A percentile compares a stretch with the other conserved stretches of the same genome.
phyloP scores from a whole-genome alignment of 2,329 filamentous ascomycete species.

The Capronia coronata region DNA sequence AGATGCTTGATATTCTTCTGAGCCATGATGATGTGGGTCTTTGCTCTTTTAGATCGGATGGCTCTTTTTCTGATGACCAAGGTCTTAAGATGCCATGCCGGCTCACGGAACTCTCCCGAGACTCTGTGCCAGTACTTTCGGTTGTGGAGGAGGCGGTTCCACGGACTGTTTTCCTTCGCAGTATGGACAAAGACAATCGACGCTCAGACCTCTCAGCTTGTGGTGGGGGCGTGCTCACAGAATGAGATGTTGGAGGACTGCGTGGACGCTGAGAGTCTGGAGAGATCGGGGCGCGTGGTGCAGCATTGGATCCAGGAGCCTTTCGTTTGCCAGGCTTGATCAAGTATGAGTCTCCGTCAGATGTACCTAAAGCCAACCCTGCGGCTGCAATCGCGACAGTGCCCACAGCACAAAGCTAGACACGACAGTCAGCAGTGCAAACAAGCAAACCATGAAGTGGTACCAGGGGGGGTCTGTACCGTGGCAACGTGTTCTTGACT shows the following conservation, averaged over 20 bases:
- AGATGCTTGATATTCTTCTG: conserved; percentile 26
- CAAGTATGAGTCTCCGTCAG: conserved; percentile 32
- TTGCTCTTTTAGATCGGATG: conserved; percentile 19
- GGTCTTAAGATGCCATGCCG: conserved; percentile 22
- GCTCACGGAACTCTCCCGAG: conserved; percentile 26
- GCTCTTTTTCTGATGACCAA: conserved; percentile 22
- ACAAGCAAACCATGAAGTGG: not conserved
- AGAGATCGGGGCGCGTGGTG: conserved; percentile 18
- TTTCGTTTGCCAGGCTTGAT: conserved; percentile 34
- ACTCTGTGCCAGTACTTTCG: conserved; percentile 17
- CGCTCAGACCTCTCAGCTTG: conserved; percentile 15
- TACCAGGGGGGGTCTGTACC: conserved; percentile 6
- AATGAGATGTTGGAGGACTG: conserved; percentile 29
- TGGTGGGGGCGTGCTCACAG: conserved; percentile 10
- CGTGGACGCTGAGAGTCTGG: conserved; percentile 29
- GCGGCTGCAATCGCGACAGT: conserved; percentile 56
- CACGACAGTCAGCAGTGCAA: conserved; percentile 11
- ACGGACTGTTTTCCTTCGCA: conserved; percentile 15
- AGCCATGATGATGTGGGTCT: conserved; percentile 25
- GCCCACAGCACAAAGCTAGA: conserved; percentile 57
- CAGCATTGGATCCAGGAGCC: conserved; percentile 32
- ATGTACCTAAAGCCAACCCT: conserved; percentile 52
- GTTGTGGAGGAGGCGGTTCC: conserved; percentile 10
- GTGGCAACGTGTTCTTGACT: conserved; percentile 26
- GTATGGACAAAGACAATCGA: conserved; percentile 19